phyloP scores from a whole-genome alignment of 2,329 filamentous ascomycete genomes.

The Metarhizium robertsii region DNA sequence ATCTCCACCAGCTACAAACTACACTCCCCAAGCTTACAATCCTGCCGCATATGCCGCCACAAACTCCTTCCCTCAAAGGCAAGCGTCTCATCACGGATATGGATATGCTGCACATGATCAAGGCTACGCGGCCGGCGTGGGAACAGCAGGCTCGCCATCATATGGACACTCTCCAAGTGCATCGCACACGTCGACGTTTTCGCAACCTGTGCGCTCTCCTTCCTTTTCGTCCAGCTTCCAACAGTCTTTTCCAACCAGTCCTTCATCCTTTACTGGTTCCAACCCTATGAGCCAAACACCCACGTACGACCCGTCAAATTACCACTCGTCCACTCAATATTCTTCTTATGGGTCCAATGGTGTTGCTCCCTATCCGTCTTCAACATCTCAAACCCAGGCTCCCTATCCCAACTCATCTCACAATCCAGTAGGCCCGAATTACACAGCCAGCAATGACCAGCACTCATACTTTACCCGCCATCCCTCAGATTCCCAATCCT shows the following conservation, averaged over 20 bases:
- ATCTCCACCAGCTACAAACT: constrained; percentile 30
- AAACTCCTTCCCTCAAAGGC: constrained; percentile 37
- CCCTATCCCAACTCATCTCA: constrained; percentile 44
- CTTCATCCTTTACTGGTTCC: constrained; percentile 18
- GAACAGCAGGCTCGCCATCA: constrained; percentile 23
- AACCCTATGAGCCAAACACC: constrained; percentile 17
- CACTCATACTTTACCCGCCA: constrained; percentile 33
- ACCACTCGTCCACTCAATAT: constrained; percentile 18
- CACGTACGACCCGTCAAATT: constrained; percentile 28
- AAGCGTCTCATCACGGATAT: constrained; percentile 39
- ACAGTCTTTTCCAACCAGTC: constrained; percentile 26
- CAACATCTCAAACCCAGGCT: constrained; percentile 18
- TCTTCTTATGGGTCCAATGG: constrained; percentile 13
- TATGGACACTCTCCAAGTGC: constrained; percentile 30
- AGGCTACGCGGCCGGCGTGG: constrained; percentile 28
- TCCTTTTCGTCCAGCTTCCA: constrained; percentile 29
- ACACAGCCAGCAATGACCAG: constrained; percentile 35
- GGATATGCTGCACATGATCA: constrained; percentile 37
- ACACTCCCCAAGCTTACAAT: constrained; percentile 47
- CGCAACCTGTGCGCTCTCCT: constrained; percentile 16
- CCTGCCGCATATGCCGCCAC: constrained; percentile 46
- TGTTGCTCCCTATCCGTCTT: constrained; percentile 26
- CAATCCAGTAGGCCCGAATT: constrained; percentile 43
- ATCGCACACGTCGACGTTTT: constrained; percentile 16
- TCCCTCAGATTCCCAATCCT: constrained; percentile 41